Evolutionary conservation across 2,329 filamentous ascomycete species (phyloP), one percentile per base, ranked within the genome.

Genomic region (Xylariaceae sp.): DNA sequence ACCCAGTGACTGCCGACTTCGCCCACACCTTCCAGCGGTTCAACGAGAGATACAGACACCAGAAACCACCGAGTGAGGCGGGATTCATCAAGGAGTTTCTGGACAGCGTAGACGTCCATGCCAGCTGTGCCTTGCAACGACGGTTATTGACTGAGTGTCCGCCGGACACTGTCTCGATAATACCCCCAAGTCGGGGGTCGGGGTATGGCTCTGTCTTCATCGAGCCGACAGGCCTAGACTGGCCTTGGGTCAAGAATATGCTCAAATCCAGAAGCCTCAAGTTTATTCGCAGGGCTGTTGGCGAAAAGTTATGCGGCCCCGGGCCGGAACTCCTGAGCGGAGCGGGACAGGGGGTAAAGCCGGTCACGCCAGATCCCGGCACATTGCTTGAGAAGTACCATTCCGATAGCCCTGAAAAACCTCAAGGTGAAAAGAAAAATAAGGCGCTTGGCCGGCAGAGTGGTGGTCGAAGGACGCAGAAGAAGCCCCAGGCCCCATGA

Each of bases 31-130:
- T 51, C 34, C 41, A 50, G 34, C 24, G 42, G n/a, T 54, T 41
- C 30, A 42, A 38, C 18, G 36, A 33, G 16, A 39, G 28, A 2
- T 54, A 55, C 28, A 50, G 44, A 24, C 40, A 43, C 3, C 40
- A 48, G 27, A 40, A 36, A 3, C 47, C 48, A 4, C 35, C 43
- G 15, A 47, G 40, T 27, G 47, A 54, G 3, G 13, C 35, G 5
- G 27, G 38, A 3, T 55, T 54, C 26, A 51, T 55, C 35, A 31
- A 38, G 27, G 27, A 37, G 4, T 53, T 47, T 24, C 43, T 55
- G 12, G 39, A 37, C n/a, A 34, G 40, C 12, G 32, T 52, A 24
- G 49, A 54, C 16, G 15, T 34, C 2, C 45, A 41, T 9, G 43
- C 44, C 3, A 44, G 51, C 14, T 50, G 50, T 34, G 38, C 44